Evolutionary conservation across 805 yeast species (phyloP), one percentile per base, ranked within the genome.

Genomic region (Ogataea salicorniae): DNA sequence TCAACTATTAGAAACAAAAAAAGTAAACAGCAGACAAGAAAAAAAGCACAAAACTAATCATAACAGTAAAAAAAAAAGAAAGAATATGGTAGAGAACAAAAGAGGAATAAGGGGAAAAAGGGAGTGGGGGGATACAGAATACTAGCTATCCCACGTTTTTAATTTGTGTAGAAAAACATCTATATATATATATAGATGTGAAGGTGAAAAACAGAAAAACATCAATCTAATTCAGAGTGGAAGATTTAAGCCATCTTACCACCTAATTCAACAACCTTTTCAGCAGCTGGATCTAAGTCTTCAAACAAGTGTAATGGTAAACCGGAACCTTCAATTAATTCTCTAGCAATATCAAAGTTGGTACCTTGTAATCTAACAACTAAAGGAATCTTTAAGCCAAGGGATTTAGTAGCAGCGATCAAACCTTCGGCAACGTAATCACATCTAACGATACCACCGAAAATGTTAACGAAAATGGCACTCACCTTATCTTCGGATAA

Each of bases 401-500:
- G 81, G 76, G 85, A 86, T 74, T 89, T 89, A 57, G 97, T 83
- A 46, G 97, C 97, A 57, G 91, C 87, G 62, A 94, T 91, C 68
- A 94, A 81, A 73, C 99, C 99, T 74, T 84, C 83, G 62, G 99
- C 99, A 55, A 94, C 97, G 75, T 83, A 89, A 75, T 94, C 99
- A 75, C 99, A 94, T 80, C 99, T 89, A 61, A 94, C 99, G 61
- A 94, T 94, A 77, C 99, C 99, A 70, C 99, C 99, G 64, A 94
- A 94, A 64, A 94, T 94, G 81, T 94, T 94, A 66, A 94, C 98
- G 62, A 94, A 92, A 69, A 94, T 94, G 67, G 97, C 96, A 63
- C 87, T 81, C 58, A 94, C 97, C 63, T 83, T 81, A 64, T 81
- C 73, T 75, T 94, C 97, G 51, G 94, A 79, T 66, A 95, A 76